phyloP scores from a whole-genome alignment of 2,329 filamentous ascomycete genomes.

The Exophiala xenobiotica region DNA sequence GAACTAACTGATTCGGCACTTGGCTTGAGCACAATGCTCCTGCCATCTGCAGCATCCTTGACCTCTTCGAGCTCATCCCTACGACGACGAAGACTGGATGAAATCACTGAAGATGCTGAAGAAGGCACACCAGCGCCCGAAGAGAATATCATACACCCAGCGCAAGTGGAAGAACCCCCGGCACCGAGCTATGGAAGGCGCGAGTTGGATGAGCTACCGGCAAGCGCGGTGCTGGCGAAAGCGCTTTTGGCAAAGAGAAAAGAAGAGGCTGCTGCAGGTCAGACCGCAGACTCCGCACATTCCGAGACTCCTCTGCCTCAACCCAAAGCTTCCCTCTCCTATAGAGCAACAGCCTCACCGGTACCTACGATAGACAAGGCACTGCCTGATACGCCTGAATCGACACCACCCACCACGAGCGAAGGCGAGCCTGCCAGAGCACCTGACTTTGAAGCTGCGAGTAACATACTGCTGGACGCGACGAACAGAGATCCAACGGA shows the following conservation, averaged over 20 bases:
- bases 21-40: conserved; percentile 82
- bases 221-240: conserved; percentile 31
- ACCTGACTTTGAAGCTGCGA: conserved; percentile 21
- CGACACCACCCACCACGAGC: conserved; percentile 24
- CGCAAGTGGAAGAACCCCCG: conserved; percentile 37
- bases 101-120: conserved; percentile 83
- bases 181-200: conserved; percentile 28
- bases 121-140: conserved; percentile 7
- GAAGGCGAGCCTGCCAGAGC: conserved; percentile 16
- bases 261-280: conserved; percentile 18
- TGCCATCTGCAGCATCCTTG: conserved; percentile 81
- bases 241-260: conserved; percentile 30
- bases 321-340: neutral
- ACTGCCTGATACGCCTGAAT: conserved; percentile 20
- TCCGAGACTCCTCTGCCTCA: conserved; percentile 4
- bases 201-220: conserved; percentile 29
- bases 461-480: conserved; percentile 19
- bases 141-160: conserved; percentile 59
- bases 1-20: conserved; percentile 86
- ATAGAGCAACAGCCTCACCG: conserved; percentile 6
- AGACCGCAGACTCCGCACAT: neutral
- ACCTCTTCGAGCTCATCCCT: conserved; percentile 82
- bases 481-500: conserved; percentile 9
- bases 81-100: conserved; percentile 73
- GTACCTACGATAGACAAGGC: conserved; percentile 15